phyloP scores from a whole-genome alignment of 129 eudicot species.

The Glebionis coronaria region DNA sequence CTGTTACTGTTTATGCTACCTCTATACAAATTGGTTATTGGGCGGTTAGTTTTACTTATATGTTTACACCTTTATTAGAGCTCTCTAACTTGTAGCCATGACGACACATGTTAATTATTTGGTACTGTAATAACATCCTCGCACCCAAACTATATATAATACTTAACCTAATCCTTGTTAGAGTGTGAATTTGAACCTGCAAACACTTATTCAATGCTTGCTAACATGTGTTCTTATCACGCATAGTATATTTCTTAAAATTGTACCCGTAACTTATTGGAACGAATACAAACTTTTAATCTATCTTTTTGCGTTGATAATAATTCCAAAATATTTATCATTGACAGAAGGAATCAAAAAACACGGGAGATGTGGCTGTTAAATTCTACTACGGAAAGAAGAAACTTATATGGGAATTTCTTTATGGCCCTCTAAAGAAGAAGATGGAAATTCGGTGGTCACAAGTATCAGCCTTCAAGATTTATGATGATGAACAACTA shows the following conservation, averaged over 20 bases:
- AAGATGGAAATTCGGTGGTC: conserved; percentile 71
- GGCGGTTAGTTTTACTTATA: not conserved
- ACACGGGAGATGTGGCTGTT: conserved; percentile 50
- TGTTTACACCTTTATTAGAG: no score
- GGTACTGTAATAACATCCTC: no score
- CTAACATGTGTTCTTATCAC: no score
- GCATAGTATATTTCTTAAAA: no score
- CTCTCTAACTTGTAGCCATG: no score
- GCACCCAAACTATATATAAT: no score
- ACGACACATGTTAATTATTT: no score
- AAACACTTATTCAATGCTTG: not conserved
- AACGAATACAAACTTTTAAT: not conserved
- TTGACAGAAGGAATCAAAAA: conserved; percentile 34
- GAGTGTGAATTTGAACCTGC: not conserved
- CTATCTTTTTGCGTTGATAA: not conserved
- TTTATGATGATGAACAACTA: conserved; percentile 9
- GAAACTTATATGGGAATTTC: conserved; percentile 70
- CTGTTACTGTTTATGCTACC: not conserved
- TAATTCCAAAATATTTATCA: not conserved
- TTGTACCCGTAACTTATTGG: not conserved
- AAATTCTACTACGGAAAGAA: conserved; percentile 54
- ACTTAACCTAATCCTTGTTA: no score
- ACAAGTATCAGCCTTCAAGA: conserved; percentile 41
- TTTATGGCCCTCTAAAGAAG: conserved; percentile 52
- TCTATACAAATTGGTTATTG: conserved; percentile 4